These are phyloP conservation scores for Pseudomonodictys pantanalensis DNA, from an alignment of 495 filamentous ascomycete species.

Conservation along the genomic window DNA sequence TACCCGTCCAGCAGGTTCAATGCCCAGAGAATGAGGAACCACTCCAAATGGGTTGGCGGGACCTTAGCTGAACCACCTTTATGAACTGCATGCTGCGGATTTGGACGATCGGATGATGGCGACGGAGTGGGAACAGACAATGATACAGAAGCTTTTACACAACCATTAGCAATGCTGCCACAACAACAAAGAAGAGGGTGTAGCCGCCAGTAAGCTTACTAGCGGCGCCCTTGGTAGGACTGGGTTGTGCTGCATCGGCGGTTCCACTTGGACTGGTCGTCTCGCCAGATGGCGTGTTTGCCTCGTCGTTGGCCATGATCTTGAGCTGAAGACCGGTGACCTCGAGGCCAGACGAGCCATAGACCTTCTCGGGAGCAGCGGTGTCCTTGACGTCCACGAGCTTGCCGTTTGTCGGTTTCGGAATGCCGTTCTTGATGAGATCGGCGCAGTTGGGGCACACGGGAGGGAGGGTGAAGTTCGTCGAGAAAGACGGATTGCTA, in stretches of 20 bases:
- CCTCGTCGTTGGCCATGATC: constrained; percentile 49
- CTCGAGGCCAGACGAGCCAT: constrained; percentile 52
- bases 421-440: constrained; percentile 58
- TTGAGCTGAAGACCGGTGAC: constrained; percentile 56
- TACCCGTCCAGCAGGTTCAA: too few species aligned
- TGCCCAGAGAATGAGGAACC: too few species aligned
- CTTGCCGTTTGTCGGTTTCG: constrained; percentile 54
- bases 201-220: constrained; percentile 16
- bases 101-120: background rate
- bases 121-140: background rate
- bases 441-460: constrained; percentile 51
- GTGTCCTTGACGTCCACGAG: constrained; percentile 57
- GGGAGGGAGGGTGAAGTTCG: constrained; percentile 70
- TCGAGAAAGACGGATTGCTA: constrained; percentile 57
- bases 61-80: too few species aligned
- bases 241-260: background rate
- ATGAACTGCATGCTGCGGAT: background rate
- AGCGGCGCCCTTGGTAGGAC: constrained; percentile 14
- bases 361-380: constrained; percentile 52
- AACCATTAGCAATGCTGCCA: constrained; percentile 8
- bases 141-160: background rate
- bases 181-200: background rate
- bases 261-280: constrained; percentile 34
- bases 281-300: constrained; percentile 53
- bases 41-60: too few species aligned